Conservation (phyloP, 345 rosid species). For the Syzygium grande region DNA sequence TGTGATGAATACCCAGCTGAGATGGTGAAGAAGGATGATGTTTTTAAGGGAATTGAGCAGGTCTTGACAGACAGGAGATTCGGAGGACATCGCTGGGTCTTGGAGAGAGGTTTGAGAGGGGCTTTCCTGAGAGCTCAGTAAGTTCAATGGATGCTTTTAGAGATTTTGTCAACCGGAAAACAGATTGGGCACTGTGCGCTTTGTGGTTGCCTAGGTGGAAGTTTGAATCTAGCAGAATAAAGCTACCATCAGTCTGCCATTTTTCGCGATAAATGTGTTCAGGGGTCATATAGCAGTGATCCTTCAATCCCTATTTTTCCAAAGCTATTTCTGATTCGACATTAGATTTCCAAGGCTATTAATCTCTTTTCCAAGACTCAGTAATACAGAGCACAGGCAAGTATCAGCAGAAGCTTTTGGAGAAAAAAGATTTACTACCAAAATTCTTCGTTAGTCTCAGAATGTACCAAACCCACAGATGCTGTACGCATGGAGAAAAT, state of each 20-base stretch:
- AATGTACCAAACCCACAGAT: background rate
- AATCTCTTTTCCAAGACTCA: background rate
- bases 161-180: slow-evolving; percentile 5
- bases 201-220: background rate
- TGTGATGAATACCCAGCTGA: slow-evolving; percentile 7
- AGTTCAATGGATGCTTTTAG: slow-evolving; percentile 15
- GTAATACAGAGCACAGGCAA: background rate
- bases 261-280: background rate
- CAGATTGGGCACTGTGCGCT: background rate
- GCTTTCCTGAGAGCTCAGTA: slow-evolving; percentile 22
- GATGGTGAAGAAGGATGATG: slow-evolving; percentile 3
- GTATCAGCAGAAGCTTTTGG: background rate
- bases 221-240: background rate
- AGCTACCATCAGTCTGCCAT: background rate
- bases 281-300: background rate
- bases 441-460: background rate
- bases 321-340: background rate
- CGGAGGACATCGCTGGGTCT: background rate
- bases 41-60: slow-evolving; percentile 11
- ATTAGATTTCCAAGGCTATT: background rate
- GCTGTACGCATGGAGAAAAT: background rate
- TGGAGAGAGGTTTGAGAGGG: slow-evolving; percentile 7
- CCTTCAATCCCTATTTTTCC: background rate
- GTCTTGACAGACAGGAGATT: slow-evolving; percentile 3
- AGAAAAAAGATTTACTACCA: background rate